Percentiles rank a stretch among this genome's conserved stretches.
These are phyloP conservation scores for Wickerhamomyces hampshirensis DNA, from an alignment of 805 yeast genomes.

Conservation along the genomic window DNA sequence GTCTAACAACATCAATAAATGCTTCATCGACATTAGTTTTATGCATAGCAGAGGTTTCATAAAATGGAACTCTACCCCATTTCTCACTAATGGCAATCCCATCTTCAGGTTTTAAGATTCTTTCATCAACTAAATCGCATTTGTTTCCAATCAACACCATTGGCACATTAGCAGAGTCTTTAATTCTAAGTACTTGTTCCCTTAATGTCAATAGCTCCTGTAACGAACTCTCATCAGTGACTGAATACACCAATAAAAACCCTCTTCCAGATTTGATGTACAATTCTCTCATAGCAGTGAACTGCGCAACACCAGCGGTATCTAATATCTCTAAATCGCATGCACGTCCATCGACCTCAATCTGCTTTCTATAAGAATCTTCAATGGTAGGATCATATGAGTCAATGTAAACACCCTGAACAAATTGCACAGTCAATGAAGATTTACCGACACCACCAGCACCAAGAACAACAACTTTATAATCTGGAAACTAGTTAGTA, in stretches of 20 bases:
- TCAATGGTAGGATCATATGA: constrained; percentile 96
- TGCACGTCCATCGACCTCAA: constrained; percentile 82
- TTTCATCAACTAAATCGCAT: constrained; percentile 72
- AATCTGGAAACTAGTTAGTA: constrained; percentile 41
- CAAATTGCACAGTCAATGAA: constrained; percentile 86
- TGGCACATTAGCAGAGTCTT: constrained; percentile 73
- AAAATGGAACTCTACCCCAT: constrained; percentile 86
- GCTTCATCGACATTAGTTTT: constrained; percentile 88
- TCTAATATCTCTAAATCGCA: constrained; percentile 86
- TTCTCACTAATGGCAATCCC: constrained; percentile 79
- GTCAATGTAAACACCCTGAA: constrained; percentile 85
- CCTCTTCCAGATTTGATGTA: constrained; percentile 89
- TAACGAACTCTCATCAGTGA: constrained; percentile 71
- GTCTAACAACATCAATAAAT: constrained; percentile 83
- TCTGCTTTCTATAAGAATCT: constrained; percentile 87
- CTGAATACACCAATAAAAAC: constrained; percentile 79
- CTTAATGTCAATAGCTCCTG: constrained; percentile 73
- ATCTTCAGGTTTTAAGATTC: constrained; percentile 73
- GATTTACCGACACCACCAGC: constrained; percentile 98
- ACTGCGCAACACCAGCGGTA: constrained; percentile 93
- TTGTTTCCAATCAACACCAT: constrained; percentile 91
- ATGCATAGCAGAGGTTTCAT: constrained; percentile 90
- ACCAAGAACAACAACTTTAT: constrained; percentile 87
- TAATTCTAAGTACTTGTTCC: constrained; percentile 80
- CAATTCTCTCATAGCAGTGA: constrained; percentile 90